Evolutionary conservation across 306 rosid genomes (phyloP), one percentile per base, ranked within the genome.

Genomic region (Dryas octopetala): DNA sequence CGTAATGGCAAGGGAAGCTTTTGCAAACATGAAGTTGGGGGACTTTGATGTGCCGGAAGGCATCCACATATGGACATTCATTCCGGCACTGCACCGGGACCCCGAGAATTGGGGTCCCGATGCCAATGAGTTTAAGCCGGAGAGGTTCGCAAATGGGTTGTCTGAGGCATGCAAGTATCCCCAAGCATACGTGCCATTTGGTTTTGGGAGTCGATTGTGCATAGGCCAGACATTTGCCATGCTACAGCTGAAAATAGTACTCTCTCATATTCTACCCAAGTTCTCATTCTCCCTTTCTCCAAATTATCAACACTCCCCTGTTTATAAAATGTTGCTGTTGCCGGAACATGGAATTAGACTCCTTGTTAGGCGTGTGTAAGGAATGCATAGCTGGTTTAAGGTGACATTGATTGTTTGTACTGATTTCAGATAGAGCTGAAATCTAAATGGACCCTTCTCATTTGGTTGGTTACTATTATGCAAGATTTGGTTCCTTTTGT

Each of bases 51-150:
- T 70, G n/a, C 74, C 63, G 11, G 49, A 70, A 53, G 74, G 74
- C 10, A n/a, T 52, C 62, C 62, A 70, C 62, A 40, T 70, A 12
- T 70, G 74, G 74, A 23, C 45, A 41, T 53, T 38, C 50, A 16
- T 4, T 38, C 74, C 74, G 9, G 51, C 50, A 70, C 2, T 70
- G 50, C 74, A 70, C 26, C 62, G 74, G 11, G 74, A 70, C 62
- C 16, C 74, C 10, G 17, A 70, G 41, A 70, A 70, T 71, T 71
- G 75, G 53, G 75, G 65, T 55, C 13, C 62, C 1, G 74, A 70
- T 10, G 53, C 63, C 43, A 57, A 71, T 43, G 65, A 71, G 75
- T 71, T 71, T 19, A 71, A 55, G 75, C 75, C 75, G 41, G 75
- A 71, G 75, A 43, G 75, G 65, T 71, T 71, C 17, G 75, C 38